Evolutionary conservation across 176 grass and related monocot species (phyloP), one percentile per base, ranked within the genome.

Genomic region (Cymbopogon citratus): DNA sequence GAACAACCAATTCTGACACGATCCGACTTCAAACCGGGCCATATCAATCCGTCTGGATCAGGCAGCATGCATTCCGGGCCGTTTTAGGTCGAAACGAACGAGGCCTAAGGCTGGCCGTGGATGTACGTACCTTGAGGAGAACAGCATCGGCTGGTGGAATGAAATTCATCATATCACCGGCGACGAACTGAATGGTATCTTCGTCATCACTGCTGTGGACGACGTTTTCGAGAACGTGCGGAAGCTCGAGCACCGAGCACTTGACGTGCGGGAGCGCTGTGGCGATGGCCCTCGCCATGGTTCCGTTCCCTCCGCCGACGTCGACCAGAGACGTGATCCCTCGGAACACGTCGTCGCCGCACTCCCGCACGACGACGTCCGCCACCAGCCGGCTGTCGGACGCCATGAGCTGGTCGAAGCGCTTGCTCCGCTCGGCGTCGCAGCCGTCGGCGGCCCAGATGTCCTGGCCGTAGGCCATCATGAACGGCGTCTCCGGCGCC

Each of bases 91-190:
- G 34, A 35, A 3, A 35, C 34, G 34, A 5, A 35, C 6, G 34
- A 5, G 36, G 36, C 6, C 36, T n/a, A n/a, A 2, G 38, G 3
- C 38, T 9, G 38, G 38, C 38, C 10, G 38, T 40, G 38, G 8
- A 40, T 10, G 40, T 43, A 43, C 38, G 9, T 11, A 45, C 45
- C 82, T 85, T 77, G 21, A 85, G 82, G 3, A 85, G 3, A 3
- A 77, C 38, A 7, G 8, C 64, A 61, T 77, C 74, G 5, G 74
- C 51, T 0, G 74, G 64, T 19, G 83, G 64, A 1, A 77, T 45
- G 7, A 35, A 85, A 1, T 85, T 19, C 83, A 76, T 76, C 81
- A 85, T 85, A 12, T 85, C 74, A 16, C 73, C 64, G 12, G 75
- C 52, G 46, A 85, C 9, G 9, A 33, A 45, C 19, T 70, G 49